A percentile compares a stretch with the other conserved stretches of the same genome.
These are phyloP conservation scores for Pythium myriotylum DNA, from an alignment of 352 stramenopile species.

Conservation along the genomic window DNA sequence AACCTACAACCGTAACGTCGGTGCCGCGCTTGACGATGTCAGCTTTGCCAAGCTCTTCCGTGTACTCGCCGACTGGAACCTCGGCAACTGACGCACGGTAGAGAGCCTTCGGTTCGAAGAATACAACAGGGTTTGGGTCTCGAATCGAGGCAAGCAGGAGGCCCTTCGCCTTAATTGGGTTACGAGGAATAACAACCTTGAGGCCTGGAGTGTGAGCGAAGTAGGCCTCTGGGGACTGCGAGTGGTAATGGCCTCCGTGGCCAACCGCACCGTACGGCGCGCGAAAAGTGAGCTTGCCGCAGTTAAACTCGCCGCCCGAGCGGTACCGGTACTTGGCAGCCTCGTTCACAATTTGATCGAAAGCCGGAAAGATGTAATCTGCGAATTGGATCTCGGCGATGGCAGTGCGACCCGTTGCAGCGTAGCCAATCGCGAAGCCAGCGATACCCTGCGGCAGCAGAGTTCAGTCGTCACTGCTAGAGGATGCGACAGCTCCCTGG, in stretches of 20 bases:
- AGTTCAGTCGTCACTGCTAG: no score
- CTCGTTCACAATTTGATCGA: constrained; percentile 98
- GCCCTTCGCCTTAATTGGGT: constrained; percentile 95
- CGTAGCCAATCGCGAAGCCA: constrained; percentile 98
- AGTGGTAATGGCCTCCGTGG: constrained; percentile 94
- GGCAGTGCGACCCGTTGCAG: constrained; percentile 93
- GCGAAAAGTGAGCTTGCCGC: constrained; percentile 95
- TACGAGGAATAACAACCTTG: constrained; percentile 97
- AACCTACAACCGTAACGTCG: constrained; percentile 96
- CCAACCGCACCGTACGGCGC: constrained; percentile 95
- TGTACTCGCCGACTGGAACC: constrained; percentile 95
- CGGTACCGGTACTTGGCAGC: constrained; percentile 98
- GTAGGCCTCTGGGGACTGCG: constrained; percentile 96
- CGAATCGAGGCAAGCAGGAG: constrained; percentile 95
- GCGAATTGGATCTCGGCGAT: constrained; percentile 98
- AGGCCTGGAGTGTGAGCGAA: constrained; percentile 97
- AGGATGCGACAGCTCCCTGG: no score
- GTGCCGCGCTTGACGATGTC: constrained; percentile 92
- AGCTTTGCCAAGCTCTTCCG: constrained; percentile 92
- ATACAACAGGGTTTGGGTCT: constrained; percentile 97
- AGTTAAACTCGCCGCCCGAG: constrained; percentile 98
- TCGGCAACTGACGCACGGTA: constrained; percentile 96
- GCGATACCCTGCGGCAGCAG: constrained; percentile 55
- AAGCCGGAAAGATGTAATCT: constrained; percentile 98
- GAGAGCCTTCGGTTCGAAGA: constrained; percentile 98